Conservation (phyloP, 257 asterid species). For the Nicotiana tabacum region DNA sequence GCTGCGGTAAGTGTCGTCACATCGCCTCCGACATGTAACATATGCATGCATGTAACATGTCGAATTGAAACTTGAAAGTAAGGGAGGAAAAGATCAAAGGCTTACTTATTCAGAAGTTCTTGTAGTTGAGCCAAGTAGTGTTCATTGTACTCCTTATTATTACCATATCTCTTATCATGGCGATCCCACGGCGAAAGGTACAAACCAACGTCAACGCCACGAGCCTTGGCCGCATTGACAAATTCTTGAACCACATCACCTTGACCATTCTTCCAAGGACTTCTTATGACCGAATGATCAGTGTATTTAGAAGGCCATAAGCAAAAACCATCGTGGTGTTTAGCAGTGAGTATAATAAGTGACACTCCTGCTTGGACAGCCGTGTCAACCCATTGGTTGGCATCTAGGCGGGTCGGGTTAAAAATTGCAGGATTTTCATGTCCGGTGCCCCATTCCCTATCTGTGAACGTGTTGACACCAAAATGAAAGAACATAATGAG, state of each 20-base stretch:
- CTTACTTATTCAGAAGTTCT: constrained; percentile 69
- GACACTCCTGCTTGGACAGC: constrained; percentile 66
- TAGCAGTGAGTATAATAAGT: constrained; percentile 71
- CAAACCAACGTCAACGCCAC: constrained; percentile 63
- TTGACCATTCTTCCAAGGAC: constrained; percentile 69
- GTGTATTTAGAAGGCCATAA: constrained; percentile 91
- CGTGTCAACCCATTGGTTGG: constrained; percentile 75
- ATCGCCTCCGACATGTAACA: too few relatives aligned
- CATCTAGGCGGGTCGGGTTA: constrained; percentile 54
- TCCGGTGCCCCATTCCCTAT: constrained; percentile 92
- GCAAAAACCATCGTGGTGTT: constrained; percentile 97
- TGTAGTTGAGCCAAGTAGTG: constrained; percentile 90
- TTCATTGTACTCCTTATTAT: constrained; percentile 56
- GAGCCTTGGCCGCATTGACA: constrained; percentile 52
- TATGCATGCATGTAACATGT: too few relatives aligned
- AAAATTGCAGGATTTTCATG: constrained; percentile 58
- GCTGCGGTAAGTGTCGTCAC: too few relatives aligned
- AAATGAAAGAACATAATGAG: constrained; percentile 83
- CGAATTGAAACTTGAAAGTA: too few relatives aligned
- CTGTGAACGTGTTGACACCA: constrained; percentile 86
- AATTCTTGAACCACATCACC: constrained; percentile 77
- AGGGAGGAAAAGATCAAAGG: too few relatives aligned
- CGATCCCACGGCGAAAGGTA: constrained; percentile 98
- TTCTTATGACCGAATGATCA: constrained; percentile 66
- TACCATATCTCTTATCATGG: constrained; percentile 75